Percentiles rank a stretch among this genome's conserved stretches.
Conservation (phyloP, 192 early-diverging fungal genomes). For the Backusella morwellensis region DNA sequence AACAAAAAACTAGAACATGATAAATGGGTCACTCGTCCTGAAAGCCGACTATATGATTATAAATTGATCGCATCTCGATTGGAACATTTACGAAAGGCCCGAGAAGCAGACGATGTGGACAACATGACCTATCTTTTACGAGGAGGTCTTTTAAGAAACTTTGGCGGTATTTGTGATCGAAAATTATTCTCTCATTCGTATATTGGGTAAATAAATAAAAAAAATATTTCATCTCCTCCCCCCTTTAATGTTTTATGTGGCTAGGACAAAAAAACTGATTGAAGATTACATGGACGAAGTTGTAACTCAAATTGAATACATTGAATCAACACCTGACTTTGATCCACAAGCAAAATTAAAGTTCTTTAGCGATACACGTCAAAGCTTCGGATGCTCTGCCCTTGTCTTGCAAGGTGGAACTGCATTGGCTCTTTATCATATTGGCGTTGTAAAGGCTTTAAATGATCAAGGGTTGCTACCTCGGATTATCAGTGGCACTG, state of each 20-base stretch:
- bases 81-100: slow-evolving; percentile 42
- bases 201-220: slow-evolving; percentile 43
- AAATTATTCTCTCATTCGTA: slow-evolving; percentile 57
- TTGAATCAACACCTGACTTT: slow-evolving; percentile 43
- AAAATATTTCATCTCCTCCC: background rate
- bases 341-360: slow-evolving; percentile 56
- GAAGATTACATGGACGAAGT: slow-evolving; percentile 77
- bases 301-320: slow-evolving; percentile 52
- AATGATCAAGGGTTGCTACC: slow-evolving; percentile 63
- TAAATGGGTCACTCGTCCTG: slow-evolving; percentile 55
- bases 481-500: slow-evolving; percentile 74
- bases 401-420: slow-evolving; percentile 72
- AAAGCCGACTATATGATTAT: slow-evolving; percentile 61
- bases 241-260: background rate
- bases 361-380: slow-evolving; percentile 71
- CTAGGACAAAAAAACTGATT: slow-evolving; percentile 69
- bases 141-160: slow-evolving; percentile 65
- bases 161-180: slow-evolving; percentile 68
- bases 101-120: slow-evolving; percentile 49
- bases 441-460: slow-evolving; percentile 79
- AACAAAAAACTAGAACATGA: slow-evolving; percentile 39
- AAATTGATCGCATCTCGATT: slow-evolving; percentile 57
- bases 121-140: slow-evolving; percentile 60
- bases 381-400: slow-evolving; percentile 75
- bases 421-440: slow-evolving; percentile 70